Percentiles rank a stretch among this genome's conserved stretches.
Conservation (phyloP, 371 early-diverging fungal genomes). For the Apophysomyces ossiformis region DNA sequence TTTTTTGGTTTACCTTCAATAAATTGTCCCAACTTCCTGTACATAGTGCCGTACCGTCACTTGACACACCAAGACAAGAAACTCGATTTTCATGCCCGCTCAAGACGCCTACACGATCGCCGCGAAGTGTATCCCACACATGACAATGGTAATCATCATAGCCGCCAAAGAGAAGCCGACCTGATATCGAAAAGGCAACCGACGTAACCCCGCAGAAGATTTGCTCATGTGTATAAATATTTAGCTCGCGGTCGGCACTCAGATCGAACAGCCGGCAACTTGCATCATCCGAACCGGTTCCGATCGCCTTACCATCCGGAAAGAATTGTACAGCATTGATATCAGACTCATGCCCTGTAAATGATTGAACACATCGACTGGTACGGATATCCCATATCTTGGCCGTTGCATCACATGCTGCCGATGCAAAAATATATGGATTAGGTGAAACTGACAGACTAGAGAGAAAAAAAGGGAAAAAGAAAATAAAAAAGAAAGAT, state of each 20-base stretch:
- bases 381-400: constrained; percentile 97
- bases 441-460: constrained; percentile 69
- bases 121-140: constrained; percentile 92
- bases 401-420: constrained; percentile 95
- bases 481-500: not conserved
- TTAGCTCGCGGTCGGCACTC: constrained; percentile 93
- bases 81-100: constrained; percentile 95
- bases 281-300: constrained; percentile 95
- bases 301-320: constrained; percentile 95
- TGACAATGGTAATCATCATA: constrained; percentile 98
- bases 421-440: constrained; percentile 93
- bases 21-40: constrained; percentile 96
- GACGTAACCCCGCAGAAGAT: constrained; percentile 97
- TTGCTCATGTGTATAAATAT: constrained; percentile 93
- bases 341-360: constrained; percentile 96
- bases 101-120: constrained; percentile 90
- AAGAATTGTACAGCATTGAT: constrained; percentile 97
- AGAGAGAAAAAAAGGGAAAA: constrained; percentile 3
- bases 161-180: constrained; percentile 91
- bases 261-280: constrained; percentile 94
- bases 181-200: constrained; percentile 78
- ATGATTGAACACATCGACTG: constrained; percentile 93
- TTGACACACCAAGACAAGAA: constrained; percentile 90
- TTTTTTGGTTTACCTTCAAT: constrained; percentile 61
- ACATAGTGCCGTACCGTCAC: constrained; percentile 95